Conservation (phyloP, 1,284 basidiomycete genomes). For the Mrakiaceae sp. region DNA sequence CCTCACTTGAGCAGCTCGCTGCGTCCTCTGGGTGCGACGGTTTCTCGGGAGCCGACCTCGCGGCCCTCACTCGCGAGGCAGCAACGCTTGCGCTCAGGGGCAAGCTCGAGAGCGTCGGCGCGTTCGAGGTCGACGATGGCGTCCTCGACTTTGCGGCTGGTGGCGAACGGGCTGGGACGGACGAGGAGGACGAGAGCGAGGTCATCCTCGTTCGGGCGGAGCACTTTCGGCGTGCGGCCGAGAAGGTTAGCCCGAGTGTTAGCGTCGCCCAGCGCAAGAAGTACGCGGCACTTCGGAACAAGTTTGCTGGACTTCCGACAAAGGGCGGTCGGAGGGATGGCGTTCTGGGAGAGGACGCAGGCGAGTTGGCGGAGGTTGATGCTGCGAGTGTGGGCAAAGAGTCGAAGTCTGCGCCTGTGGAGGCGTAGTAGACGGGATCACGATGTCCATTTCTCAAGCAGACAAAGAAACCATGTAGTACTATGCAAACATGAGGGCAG, state of each 20-base stretch:
- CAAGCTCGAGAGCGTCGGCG: constrained; percentile 52
- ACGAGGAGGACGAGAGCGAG: constrained; percentile 12
- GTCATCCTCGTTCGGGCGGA: constrained; percentile 40
- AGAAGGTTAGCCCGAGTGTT: constrained; percentile 81
- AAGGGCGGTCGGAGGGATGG: constrained; percentile 21
- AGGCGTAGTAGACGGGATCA: no score
- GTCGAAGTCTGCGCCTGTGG: no score
- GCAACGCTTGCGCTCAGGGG: constrained; percentile 70
- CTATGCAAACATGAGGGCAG: no score
- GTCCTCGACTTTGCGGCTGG: constrained; percentile 19
- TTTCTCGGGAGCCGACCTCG: constrained; percentile 81
- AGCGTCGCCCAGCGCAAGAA: constrained; percentile 63
- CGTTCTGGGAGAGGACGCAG: constrained; percentile 7
- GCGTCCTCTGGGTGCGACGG: constrained; percentile 55
- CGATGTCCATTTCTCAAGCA: no score
- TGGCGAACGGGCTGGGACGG: constrained; percentile 4
- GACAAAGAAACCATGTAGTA: no score
- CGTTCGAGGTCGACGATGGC: constrained; percentile 41
- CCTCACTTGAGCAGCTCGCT: constrained; percentile 28
- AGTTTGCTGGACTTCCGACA: constrained; percentile 58
- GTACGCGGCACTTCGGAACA: constrained; percentile 66
- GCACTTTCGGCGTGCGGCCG: constrained; percentile 66
- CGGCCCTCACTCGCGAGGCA: constrained; percentile 77
- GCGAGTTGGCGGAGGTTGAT: background rate
- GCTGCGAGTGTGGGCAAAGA: no score